Evolutionary conservation across 208 protist species (phyloP).

Genomic region (Wallacemonas sp.): DNA sequence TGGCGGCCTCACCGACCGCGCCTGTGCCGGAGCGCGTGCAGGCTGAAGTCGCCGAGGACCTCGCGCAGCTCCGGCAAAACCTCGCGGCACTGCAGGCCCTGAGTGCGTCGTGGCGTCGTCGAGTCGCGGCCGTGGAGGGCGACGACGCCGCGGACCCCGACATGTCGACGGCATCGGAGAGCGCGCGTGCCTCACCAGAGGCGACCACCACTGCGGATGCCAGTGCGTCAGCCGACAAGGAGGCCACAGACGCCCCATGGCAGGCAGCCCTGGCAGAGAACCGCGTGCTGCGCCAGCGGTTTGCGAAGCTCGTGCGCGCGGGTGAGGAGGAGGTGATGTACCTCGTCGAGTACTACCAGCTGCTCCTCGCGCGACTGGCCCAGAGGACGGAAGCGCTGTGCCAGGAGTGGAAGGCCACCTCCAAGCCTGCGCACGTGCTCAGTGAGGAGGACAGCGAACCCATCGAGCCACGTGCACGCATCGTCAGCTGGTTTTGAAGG

Average conservation of each 20-base stretch:
- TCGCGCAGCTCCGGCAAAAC: not conserved
- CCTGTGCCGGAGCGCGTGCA: not conserved
- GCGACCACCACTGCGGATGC: no score
- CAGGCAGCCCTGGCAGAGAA: slow-evolving; percentile 25
- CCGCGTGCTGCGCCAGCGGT: slow-evolving; percentile 14
- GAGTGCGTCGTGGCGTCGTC: not conserved
- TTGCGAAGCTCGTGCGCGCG: slow-evolving; percentile 21
- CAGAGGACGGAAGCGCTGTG: slow-evolving; percentile 9
- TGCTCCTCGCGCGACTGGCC: slow-evolving; percentile 25
- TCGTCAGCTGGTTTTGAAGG: slow-evolving; percentile 15
- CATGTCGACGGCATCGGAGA: no score
- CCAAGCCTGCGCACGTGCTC: not conserved
- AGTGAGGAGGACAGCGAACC: not conserved
- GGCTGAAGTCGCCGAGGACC: slow-evolving; percentile 5
- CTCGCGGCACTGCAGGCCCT: not conserved
- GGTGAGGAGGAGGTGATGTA: slow-evolving; percentile 37
- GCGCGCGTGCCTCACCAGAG: no score
- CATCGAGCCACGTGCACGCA: not conserved
- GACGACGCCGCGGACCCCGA: no score
- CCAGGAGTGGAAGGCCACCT: slow-evolving; percentile 6
- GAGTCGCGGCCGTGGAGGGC: no score
- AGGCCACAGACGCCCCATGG: not conserved
- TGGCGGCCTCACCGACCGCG: not conserved
- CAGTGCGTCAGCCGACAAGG: not conserved
- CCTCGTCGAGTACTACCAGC: slow-evolving; percentile 37